These are phyloP conservation scores for Hibiscus mutabilis DNA, from an alignment of 345 rosid species.

Conservation along the genomic window DNA sequence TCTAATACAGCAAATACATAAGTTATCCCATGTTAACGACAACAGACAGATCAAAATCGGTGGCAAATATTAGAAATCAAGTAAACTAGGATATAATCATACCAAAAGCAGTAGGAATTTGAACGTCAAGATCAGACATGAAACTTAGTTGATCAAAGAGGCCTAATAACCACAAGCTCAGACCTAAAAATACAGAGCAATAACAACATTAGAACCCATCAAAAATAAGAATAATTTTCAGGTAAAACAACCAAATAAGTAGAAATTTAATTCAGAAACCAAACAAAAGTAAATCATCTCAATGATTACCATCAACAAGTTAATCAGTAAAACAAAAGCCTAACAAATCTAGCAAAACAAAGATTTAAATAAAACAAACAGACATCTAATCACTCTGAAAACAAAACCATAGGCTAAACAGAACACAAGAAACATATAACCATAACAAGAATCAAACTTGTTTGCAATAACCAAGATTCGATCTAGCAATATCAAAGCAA, in stretches of 20 bases:
- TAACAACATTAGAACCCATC: not conserved
- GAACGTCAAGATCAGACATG: conserved; percentile 6
- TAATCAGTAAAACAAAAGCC: not conserved
- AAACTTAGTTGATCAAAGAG: not conserved
- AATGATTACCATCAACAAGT: too few relatives aligned
- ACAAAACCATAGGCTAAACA: not conserved
- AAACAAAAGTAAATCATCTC: too few relatives aligned
- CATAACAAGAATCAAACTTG: not conserved
- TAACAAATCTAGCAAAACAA: not conserved
- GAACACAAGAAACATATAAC: not conserved
- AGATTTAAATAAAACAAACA: not conserved
- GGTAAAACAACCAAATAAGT: not conserved
- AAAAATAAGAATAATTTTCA: not conserved
- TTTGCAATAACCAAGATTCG: not conserved
- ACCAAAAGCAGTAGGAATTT: conserved; percentile 63
- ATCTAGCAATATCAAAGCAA: not conserved
- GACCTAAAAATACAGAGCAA: not conserved
- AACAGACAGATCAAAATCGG: not conserved
- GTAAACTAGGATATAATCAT: not conserved
- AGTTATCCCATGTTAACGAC: not conserved
- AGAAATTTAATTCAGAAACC: too few relatives aligned
- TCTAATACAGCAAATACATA: conserved; percentile 21
- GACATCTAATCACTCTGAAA: not conserved
- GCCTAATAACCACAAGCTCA: conserved; percentile 5
- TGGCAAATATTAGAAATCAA: not conserved